Percentiles rank a stretch among this genome's conserved stretches.
Evolutionary conservation across 257 asterid genomes (phyloP).

Genomic region (Orobanche coerulescens): DNA sequence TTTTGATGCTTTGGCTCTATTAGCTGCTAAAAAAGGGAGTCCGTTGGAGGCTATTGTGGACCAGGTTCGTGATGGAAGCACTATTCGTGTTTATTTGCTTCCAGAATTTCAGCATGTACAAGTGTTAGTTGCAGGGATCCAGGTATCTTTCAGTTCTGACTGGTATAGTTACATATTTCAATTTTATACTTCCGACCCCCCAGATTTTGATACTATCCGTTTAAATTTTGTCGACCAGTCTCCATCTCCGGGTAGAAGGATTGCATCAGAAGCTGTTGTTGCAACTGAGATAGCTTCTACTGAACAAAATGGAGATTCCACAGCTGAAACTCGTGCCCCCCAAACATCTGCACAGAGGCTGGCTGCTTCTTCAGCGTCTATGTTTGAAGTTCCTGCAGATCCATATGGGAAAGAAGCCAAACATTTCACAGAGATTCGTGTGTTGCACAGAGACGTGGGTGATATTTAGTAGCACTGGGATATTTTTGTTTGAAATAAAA

Average conservation of each 20-base stretch:
- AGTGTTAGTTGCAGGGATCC: slow-evolving; percentile 89
- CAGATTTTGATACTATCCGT: neutral
- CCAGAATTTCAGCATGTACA: slow-evolving; percentile 86
- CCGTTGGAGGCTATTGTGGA: slow-evolving; percentile 95
- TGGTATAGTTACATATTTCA: neutral
- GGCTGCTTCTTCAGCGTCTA: slow-evolving; percentile 55
- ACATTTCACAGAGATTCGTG: slow-evolving; percentile 91
- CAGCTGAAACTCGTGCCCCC: slow-evolving; percentile 51
- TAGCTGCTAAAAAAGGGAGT: slow-evolving; percentile 67
- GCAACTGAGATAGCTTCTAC: slow-evolving; percentile 39
- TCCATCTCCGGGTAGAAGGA: slow-evolving; percentile 88
- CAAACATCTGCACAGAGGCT: slow-evolving; percentile 87
- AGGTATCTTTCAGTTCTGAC: slow-evolving; percentile 36
- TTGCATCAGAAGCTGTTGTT: slow-evolving; percentile 40
- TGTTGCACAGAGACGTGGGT: slow-evolving; percentile 86
- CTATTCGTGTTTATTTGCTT: slow-evolving; percentile 82
- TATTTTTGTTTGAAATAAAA: neutral
- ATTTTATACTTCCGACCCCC: neutral
- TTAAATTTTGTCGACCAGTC: slow-evolving; percentile 40
- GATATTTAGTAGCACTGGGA: neutral
- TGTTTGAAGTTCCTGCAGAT: slow-evolving; percentile 69
- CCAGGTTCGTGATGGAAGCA: slow-evolving; percentile 96
- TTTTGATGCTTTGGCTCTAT: slow-evolving; percentile 73
- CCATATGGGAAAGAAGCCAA: slow-evolving; percentile 94
- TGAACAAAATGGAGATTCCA: slow-evolving; percentile 65